A percentile compares a stretch with the other conserved stretches of the same genome.
Conservation (phyloP, 306 rosid species). For the Neltuma alba region DNA sequence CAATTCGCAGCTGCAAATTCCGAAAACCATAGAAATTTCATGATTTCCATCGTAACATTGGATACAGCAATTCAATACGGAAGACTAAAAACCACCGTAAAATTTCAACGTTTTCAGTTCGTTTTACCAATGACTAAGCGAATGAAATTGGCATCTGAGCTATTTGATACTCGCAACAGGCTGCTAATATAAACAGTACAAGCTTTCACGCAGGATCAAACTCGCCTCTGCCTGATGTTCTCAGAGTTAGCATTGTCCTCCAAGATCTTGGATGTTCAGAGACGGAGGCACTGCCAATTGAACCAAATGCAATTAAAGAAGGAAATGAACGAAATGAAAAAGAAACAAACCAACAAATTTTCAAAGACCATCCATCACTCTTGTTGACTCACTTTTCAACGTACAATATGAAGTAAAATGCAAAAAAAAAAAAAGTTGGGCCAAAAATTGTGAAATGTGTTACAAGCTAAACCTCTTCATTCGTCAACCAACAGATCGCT, state of each 20-base stretch:
- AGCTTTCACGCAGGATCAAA: too few species aligned
- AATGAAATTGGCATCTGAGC: slow-evolving; percentile 8
- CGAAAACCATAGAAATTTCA: not conserved
- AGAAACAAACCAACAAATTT: slow-evolving; percentile 33
- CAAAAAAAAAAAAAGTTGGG: not conserved
- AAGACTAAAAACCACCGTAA: not conserved
- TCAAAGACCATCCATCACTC: slow-evolving; percentile 37
- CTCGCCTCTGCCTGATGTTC: too few species aligned
- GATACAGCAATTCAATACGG: not conserved
- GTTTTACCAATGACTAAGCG: slow-evolving; percentile 30
- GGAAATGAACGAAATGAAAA: not conserved
- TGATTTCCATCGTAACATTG: not conserved
- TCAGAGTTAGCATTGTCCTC: slow-evolving; percentile 29
- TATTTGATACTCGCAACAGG: not conserved
- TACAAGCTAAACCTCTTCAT: not conserved
- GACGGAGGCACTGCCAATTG: slow-evolving; percentile 30
- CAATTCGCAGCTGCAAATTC: slow-evolving; percentile 21
- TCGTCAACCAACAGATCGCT: not conserved
- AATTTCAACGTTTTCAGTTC: not conserved
- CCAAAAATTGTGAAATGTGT: not conserved
- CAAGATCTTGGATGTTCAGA: slow-evolving; percentile 46
- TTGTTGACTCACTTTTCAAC: slow-evolving; percentile 54
- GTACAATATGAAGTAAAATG: not conserved
- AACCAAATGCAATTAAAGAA: slow-evolving; percentile 26
- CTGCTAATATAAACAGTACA: not conserved